Conservation (phyloP, 1,284 basidiomycete genomes). For the Cutaneotrichosporon dermatis region DNA sequence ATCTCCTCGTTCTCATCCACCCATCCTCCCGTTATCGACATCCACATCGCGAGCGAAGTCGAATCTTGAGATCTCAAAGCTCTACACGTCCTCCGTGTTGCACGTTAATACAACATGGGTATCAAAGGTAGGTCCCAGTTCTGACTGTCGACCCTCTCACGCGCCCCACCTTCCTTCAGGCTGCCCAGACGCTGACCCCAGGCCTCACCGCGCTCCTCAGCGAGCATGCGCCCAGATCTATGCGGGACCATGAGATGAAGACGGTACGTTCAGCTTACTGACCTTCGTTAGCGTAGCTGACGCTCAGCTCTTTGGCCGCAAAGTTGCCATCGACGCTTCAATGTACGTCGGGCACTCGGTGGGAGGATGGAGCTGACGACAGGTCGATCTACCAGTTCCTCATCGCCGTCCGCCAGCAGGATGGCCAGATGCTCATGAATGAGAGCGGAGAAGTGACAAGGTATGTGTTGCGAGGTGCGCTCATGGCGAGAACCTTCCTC, state of each 20-base stretch:
- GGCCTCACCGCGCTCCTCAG: slow-evolving; percentile 84
- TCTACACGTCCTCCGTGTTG: no score
- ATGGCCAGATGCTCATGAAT: slow-evolving; percentile 94
- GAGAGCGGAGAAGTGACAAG: slow-evolving; percentile 93
- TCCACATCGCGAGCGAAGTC: no score
- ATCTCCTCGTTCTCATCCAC: no score
- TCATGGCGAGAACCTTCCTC: no score
- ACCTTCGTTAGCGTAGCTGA: not conserved
- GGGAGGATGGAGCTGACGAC: slow-evolving; percentile 14
- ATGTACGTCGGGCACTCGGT: slow-evolving; percentile 57
- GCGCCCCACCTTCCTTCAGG: no score
- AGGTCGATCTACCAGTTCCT: slow-evolving; percentile 73
- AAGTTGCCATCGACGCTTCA: slow-evolving; percentile 97
- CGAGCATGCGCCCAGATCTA: slow-evolving; percentile 81
- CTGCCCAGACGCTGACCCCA: not conserved
- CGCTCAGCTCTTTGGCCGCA: slow-evolving; percentile 76
- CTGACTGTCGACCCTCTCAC: no score
- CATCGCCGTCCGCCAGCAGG: slow-evolving; percentile 92
- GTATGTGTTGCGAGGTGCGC: slow-evolving; percentile 19
- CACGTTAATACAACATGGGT: slow-evolving; percentile 28
- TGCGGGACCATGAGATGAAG: slow-evolving; percentile 92
- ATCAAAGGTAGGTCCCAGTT: slow-evolving; percentile 30
- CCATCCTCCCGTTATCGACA: no score
- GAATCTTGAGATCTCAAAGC: no score
- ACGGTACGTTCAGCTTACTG: slow-evolving; percentile 50